phyloP scores from a whole-genome alignment of 2,329 filamentous ascomycete genomes.

The Grosmannia serpens region DNA sequence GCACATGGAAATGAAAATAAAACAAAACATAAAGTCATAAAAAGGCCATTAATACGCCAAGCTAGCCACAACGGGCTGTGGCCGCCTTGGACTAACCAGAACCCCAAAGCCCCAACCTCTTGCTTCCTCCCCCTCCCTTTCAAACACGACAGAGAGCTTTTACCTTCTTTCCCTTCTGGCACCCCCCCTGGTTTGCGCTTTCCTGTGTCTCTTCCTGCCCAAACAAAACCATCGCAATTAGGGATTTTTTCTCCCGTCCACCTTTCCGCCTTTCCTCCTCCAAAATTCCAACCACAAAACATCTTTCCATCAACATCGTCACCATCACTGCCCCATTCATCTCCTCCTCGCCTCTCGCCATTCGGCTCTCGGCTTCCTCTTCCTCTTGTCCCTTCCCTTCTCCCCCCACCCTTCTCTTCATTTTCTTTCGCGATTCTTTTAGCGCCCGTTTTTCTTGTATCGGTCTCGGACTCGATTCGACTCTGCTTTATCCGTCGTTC shows the following conservation, averaged over 20 bases:
- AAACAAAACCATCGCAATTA: conserved; percentile 1
- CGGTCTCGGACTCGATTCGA: neutral
- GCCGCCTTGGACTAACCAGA: conserved; percentile 6
- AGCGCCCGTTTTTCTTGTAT: neutral
- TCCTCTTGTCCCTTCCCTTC: neutral
- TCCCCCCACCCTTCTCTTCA: neutral
- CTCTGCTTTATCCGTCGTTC: neutral
- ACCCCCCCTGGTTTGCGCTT: conserved; percentile 1
- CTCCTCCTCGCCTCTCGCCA: neutral
- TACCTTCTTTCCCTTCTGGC: conserved; percentile 2
- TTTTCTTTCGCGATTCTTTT: neutral
- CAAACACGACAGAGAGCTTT: conserved; percentile 11
- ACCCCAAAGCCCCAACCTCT: conserved; percentile 6
- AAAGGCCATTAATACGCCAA: neutral
- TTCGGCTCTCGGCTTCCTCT: neutral
- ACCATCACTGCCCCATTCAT: neutral
- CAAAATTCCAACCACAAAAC: neutral
- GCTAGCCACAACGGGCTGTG: conserved; percentile 2
- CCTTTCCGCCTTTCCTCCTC: neutral
- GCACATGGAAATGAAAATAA: neutral
- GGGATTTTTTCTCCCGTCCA: neutral
- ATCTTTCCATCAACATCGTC: conserved; percentile 1
- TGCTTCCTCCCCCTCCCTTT: conserved; percentile 4
- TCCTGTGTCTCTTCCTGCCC: conserved; percentile 1
- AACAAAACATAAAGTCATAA: neutral